These are phyloP conservation scores for Blastobotrys serpentis DNA, from an alignment of 1,139 yeast genomes.

Conservation along the genomic window DNA sequence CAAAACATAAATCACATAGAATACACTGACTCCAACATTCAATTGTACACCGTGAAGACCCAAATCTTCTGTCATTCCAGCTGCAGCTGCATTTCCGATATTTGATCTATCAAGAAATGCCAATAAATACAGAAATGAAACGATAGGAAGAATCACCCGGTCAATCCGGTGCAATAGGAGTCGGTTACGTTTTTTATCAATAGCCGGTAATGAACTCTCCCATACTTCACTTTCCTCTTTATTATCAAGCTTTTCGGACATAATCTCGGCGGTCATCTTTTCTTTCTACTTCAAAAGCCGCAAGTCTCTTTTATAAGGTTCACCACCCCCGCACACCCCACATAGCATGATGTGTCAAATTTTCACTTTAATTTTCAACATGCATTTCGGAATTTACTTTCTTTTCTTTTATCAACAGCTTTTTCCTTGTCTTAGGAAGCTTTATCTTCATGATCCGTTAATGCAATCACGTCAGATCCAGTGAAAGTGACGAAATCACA, in stretches of 20 bases:
- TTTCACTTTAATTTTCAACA: too few relatives aligned
- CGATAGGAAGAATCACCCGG: slow-evolving; percentile 15
- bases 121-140: slow-evolving; percentile 11
- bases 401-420: not conserved
- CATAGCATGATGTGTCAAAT: too few relatives aligned
- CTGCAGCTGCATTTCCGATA: slow-evolving; percentile 61
- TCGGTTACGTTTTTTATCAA: slow-evolving; percentile 8
- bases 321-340: too few relatives aligned
- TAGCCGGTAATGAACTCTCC: slow-evolving; percentile 1
- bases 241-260: not conserved
- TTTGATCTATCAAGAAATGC: slow-evolving; percentile 34
- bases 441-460: too few relatives aligned
- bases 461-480: too few relatives aligned
- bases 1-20: slow-evolving; percentile 55
- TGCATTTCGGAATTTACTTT: not conserved
- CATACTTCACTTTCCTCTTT: not conserved
- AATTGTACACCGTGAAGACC: slow-evolving; percentile 15
- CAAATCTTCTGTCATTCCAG: slow-evolving; percentile 27
- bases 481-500: not conserved
- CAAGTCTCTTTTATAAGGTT: too few relatives aligned
- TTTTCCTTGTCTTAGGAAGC: too few relatives aligned
- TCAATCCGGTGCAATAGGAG: slow-evolving; percentile 15
- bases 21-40: slow-evolving; percentile 49
- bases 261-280: too few relatives aligned
- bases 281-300: too few relatives aligned